Base-by-base conservation (phyloP, 192 early-diverging fungal species). In the Coemansia brasiliensis region DNA sequence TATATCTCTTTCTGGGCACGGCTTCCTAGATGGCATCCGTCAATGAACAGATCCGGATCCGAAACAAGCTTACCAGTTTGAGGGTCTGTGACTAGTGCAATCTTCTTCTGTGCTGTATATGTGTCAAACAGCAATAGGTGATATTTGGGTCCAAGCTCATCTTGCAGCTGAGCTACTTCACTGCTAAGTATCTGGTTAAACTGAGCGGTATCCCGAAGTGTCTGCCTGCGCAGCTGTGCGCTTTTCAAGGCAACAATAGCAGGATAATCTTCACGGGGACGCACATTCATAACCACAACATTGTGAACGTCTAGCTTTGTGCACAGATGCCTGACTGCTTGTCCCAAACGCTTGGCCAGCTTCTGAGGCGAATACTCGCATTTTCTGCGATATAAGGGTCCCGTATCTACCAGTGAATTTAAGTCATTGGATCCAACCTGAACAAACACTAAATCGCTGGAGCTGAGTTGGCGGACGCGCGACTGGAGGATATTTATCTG, bases 381-480 rank as follows among this genome's bases (percentile, higher is more conserved):
- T n/a, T 65, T 65, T 27, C 37, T 57, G 7, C 16, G 17, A 25
- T 69, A 69, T 18, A 61, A 53, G 7, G 57, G 54, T 1, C 53
- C 57, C 0, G 32, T 52, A 37, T 56, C 54, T 1, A 79, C 39
- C 5, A 79, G 61, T 16, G 75, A 63, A 27, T 79, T 72, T 37
- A 79, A 50, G 40, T 79, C 75, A 44, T 79, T 79, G 8, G 75
- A 72, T 3, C 75, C 75, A 2, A 56, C 69, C 39, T 72, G 70
- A 4, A 72, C 39, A 65, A 79, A 70, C 44, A 69, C 75, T 16
- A 79, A 57, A 4, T 79, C 75, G 24, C 18, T 42, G 21, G 60
- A 29, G 4, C 32, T 27, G 27, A 78, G 54, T 0, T 42, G 32
- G 24, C 54, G 61, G 3, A 44, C 46, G 37, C 52, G 45, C 3